Conservation (phyloP, 208 protist species). For the Porcisia hertigi region DNA sequence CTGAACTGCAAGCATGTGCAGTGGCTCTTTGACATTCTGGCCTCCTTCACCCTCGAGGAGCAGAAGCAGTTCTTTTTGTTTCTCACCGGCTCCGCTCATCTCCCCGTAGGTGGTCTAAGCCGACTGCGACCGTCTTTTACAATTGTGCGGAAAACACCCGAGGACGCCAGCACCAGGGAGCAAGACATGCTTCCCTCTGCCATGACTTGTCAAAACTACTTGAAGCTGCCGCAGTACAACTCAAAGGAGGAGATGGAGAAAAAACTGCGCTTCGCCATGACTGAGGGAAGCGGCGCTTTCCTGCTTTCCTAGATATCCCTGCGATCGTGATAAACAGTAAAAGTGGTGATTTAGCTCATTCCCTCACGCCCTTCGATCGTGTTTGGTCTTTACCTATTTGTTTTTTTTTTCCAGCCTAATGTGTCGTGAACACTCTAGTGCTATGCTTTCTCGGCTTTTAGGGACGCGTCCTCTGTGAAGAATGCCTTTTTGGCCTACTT, state of each 20-base stretch:
- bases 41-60: conserved; percentile 67
- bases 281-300: conserved; percentile 84
- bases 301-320: conserved; percentile 67
- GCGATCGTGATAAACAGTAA: neutral
- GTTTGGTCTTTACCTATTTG: neutral
- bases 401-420: neutral
- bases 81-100: conserved; percentile 80
- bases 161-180: conserved; percentile 54
- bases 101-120: conserved; percentile 82
- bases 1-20: conserved; percentile 72
- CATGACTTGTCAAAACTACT: conserved; percentile 95
- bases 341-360: conserved; percentile 16
- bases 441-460: no score
- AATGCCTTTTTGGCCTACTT: no score
- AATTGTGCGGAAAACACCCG: conserved; percentile 88
- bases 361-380: neutral
- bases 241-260: conserved; percentile 80
- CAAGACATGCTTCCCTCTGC: conserved; percentile 83
- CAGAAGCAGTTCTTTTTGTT: conserved; percentile 89
- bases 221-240: conserved; percentile 92
- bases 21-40: conserved; percentile 87
- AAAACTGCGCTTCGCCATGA: conserved; percentile 88
- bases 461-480: no score
- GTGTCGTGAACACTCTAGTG: no score
- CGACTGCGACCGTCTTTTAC: conserved; percentile 83